A percentile compares a stretch with the other conserved stretches of the same genome.
Evolutionary conservation across 345 rosid genomes (phyloP).

Genomic region (Diplotaxis tenuifolia): DNA sequence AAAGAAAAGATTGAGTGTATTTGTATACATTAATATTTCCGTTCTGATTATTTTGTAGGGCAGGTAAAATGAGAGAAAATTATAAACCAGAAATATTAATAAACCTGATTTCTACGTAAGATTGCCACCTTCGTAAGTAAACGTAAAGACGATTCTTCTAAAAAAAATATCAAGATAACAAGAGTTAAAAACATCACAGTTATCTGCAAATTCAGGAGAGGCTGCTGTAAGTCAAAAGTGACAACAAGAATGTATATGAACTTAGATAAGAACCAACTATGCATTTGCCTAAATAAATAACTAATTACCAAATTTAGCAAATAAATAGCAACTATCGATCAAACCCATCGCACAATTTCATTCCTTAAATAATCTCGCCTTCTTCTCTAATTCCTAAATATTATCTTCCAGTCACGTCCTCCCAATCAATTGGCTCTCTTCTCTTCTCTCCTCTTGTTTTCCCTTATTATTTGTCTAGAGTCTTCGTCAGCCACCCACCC

Average conservation of each 20-base stretch:
- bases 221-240: not conserved
- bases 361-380: conserved; percentile 22
- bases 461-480: not conserved
- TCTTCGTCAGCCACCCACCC: conserved; percentile 10
- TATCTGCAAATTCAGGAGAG: not conserved
- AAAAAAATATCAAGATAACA: no score
- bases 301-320: conserved; percentile 28
- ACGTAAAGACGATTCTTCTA: no score
- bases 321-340: conserved; percentile 24
- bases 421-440: conserved; percentile 7
- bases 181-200: no score
- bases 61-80: no score
- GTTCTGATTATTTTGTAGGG: no score
- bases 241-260: not conserved
- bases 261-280: not conserved
- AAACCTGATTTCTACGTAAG: no score
- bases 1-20: no score
- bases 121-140: no score
- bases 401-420: conserved; percentile 13
- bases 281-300: conserved; percentile 14
- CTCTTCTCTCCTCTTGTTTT: conserved; percentile 7
- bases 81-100: no score
- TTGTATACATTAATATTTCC: no score
- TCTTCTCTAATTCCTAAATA: conserved; percentile 12
- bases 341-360: conserved; percentile 23